These are phyloP conservation scores for Pyrus betulifolia DNA, from an alignment of 306 rosid species.

Conservation along the genomic window DNA sequence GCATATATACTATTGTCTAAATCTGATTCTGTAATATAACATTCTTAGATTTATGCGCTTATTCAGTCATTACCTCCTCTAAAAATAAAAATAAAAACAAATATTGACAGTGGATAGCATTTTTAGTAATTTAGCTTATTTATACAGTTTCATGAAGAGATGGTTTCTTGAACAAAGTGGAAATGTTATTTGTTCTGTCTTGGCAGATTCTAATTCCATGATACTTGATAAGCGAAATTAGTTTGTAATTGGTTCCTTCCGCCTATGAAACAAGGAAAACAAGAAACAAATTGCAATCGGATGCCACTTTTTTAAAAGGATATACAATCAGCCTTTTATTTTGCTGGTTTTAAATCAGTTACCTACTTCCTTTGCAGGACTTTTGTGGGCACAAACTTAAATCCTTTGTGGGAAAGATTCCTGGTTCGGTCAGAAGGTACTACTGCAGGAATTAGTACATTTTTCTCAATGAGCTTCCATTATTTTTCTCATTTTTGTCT, in stretches of 20 bases:
- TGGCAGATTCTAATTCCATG: not conserved
- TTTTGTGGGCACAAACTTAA: slow-evolving; percentile 85
- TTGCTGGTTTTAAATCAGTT: slow-evolving; percentile 12
- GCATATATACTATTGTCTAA: not conserved
- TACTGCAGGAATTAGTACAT: not conserved
- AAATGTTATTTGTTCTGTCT: not conserved
- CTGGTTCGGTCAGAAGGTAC: slow-evolving; percentile 72
- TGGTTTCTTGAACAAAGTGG: not conserved
- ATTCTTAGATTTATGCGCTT: not conserved
- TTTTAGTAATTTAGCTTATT: not conserved
- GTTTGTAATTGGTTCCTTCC: not conserved
- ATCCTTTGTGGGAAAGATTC: slow-evolving; percentile 74
- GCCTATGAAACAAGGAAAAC: not conserved
- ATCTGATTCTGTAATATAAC: not conserved
- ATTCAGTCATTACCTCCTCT: not conserved
- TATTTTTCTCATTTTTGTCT: not conserved
- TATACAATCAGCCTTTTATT: not conserved
- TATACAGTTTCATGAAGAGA: not conserved
- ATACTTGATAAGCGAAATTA: not conserved
- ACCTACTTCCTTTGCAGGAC: slow-evolving; percentile 55
- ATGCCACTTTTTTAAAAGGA: not conserved
- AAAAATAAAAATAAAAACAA: not conserved
- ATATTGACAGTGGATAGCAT: not conserved
- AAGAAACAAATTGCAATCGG: not conserved
- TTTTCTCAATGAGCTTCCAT: not conserved